phyloP scores from a whole-genome alignment of 2,329 filamentous ascomycete genomes.

The Emmonsiellopsis sp. region DNA sequence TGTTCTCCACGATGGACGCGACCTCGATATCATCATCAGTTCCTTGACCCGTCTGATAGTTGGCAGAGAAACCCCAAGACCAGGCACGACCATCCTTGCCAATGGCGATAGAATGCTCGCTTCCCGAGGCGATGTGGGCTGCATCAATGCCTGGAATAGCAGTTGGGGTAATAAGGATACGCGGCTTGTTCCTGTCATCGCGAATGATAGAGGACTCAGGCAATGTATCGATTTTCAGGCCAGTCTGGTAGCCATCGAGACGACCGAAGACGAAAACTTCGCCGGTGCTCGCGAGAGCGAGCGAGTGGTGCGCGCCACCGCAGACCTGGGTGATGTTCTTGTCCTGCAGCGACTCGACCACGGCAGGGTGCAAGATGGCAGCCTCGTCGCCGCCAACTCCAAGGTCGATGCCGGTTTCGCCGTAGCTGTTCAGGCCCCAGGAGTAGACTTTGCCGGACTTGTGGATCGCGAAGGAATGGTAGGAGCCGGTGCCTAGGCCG shows the following conservation, averaged over 20 bases:
- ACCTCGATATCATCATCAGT: slow-evolving; percentile 68
- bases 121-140: slow-evolving; percentile 51
- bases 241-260: slow-evolving; percentile 51
- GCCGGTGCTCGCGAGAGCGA: slow-evolving; percentile 45
- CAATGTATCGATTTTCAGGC: slow-evolving; percentile 48
- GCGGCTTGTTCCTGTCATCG: slow-evolving; percentile 55
- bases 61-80: slow-evolving; percentile 71
- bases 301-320: slow-evolving; percentile 68
- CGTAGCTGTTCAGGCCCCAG: slow-evolving; percentile 84
- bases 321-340: slow-evolving; percentile 58
- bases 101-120: slow-evolving; percentile 65
- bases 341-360: slow-evolving; percentile 55
- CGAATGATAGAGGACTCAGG: slow-evolving; percentile 51
- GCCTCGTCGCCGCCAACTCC: slow-evolving; percentile 59
- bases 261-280: slow-evolving; percentile 52
- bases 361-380: slow-evolving; percentile 60
- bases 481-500: slow-evolving; percentile 60
- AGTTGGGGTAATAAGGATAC: slow-evolving; percentile 61
- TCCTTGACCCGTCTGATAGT: slow-evolving; percentile 72
- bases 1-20: slow-evolving; percentile 76
- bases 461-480: slow-evolving; percentile 70
- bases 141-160: slow-evolving; percentile 51
- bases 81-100: slow-evolving; percentile 60
- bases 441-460: slow-evolving; percentile 61
- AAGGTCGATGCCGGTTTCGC: slow-evolving; percentile 61